These are phyloP conservation scores for Pichia eremophila DNA, from an alignment of 805 yeast species.

Conservation along the genomic window DNA sequence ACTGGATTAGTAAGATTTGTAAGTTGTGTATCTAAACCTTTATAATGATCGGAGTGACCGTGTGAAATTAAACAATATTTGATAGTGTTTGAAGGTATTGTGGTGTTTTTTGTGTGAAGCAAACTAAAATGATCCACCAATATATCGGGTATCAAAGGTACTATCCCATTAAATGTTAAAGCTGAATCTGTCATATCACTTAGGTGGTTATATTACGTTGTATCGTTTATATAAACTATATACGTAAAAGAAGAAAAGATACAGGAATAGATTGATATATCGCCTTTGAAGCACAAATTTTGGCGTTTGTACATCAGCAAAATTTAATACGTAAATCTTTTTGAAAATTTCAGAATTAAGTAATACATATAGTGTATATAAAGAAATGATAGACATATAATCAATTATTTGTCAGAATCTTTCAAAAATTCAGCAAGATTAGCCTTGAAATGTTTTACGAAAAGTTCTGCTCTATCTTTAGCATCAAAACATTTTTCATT, in stretches of 20 bases:
- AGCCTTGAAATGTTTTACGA: conserved; percentile 19
- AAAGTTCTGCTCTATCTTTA: conserved; percentile 35
- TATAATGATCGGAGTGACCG: conserved; percentile 12
- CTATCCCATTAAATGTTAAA: conserved; percentile 10
- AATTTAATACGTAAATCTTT: too few relatives aligned
- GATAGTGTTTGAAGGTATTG: not conserved
- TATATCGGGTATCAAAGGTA: conserved; percentile 7
- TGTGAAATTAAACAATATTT: conserved; percentile 15
- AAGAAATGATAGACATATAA: not conserved
- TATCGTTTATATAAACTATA: too few relatives aligned
- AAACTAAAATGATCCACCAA: conserved; percentile 12
- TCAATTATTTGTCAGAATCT: not conserved
- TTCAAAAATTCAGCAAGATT: not conserved
- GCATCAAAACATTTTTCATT: conserved; percentile 35
- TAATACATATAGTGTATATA: not conserved
- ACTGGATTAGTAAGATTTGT: not conserved
- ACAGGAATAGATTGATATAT: too few relatives aligned
- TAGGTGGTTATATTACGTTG: not conserved
- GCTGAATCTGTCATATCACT: not conserved
- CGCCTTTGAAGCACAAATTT: too few relatives aligned
- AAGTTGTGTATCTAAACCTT: not conserved
- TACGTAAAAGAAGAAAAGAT: not conserved
- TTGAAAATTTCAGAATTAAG: not conserved
- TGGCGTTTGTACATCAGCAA: too few relatives aligned
- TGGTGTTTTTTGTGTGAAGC: not conserved